Conservation (phyloP, 1,139 yeast species). For the Lodderomyces orthopsilosis region DNA sequence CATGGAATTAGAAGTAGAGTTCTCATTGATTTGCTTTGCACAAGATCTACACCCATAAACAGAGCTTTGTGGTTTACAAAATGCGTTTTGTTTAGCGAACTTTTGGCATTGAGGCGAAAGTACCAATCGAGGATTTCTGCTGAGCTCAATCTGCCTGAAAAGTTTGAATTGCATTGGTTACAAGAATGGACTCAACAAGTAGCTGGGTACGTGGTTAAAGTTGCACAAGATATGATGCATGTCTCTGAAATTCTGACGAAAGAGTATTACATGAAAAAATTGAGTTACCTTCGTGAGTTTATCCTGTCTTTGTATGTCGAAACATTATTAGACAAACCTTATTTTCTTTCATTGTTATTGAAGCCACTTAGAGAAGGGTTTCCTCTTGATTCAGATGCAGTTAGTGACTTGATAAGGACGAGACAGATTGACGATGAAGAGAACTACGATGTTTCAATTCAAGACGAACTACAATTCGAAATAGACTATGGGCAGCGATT, state of each 20-base stretch:
- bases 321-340: constrained; percentile 58
- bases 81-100: constrained; percentile 82
- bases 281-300: constrained; percentile 60
- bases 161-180: constrained; percentile 61
- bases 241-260: constrained; percentile 30
- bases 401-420: constrained; percentile 5
- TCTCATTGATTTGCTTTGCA: constrained; percentile 68
- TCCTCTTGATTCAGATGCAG: constrained; percentile 33
- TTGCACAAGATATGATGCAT: constrained; percentile 38
- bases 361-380: constrained; percentile 54
- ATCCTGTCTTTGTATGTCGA: constrained; percentile 66
- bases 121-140: constrained; percentile 12
- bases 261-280: constrained; percentile 48
- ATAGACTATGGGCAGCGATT: constrained; percentile 37
- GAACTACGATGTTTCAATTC: constrained; percentile 6
- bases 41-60: constrained; percentile 63
- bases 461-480: constrained; percentile 14
- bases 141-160: constrained; percentile 18
- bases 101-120: constrained; percentile 63
- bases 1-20: constrained; percentile 80
- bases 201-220: constrained; percentile 54
- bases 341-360: constrained; percentile 62
- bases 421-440: constrained; percentile 15
- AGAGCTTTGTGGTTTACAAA: constrained; percentile 90
- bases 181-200: constrained; percentile 89